Percentiles rank a stretch among this genome's conserved stretches.
phyloP scores from a whole-genome alignment of 2,329 filamentous ascomycete species.

The Monilinia vaccinii-corymbosi region DNA sequence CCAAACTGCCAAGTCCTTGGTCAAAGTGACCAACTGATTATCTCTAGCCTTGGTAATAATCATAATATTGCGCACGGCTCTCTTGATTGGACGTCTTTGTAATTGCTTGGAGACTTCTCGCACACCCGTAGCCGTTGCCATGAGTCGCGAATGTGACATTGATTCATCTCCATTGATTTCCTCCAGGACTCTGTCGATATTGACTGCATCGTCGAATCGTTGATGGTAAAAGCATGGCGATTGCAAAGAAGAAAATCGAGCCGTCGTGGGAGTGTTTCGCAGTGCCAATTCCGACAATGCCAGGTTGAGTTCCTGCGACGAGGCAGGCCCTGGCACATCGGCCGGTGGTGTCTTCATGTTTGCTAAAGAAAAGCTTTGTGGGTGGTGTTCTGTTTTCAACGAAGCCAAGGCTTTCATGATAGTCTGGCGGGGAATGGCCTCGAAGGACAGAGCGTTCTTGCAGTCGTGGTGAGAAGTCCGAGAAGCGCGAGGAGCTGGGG shows the following conservation, averaged over 20 bases:
- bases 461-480: conserved; percentile 21
- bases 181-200: conserved; percentile 89
- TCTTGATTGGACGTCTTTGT: conserved; percentile 82
- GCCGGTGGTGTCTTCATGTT: conserved; percentile 7
- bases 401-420: conserved; percentile 76
- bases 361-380: conserved; percentile 30
- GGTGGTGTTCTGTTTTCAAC: conserved; percentile 48
- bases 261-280: conserved; percentile 29
- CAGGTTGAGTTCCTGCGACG: conserved; percentile 52
- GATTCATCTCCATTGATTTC: conserved; percentile 85
- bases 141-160: conserved; percentile 86
- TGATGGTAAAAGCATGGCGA: conserved; percentile 98
- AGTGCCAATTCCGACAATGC: conserved; percentile 43
- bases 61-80: conserved; percentile 91
- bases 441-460: conserved; percentile 30
- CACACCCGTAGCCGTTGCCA: conserved; percentile 91
- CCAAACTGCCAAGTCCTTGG: conserved; percentile 80
- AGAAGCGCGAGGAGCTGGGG: conserved; percentile 18
- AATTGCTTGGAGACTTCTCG: conserved; percentile 94
- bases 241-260: conserved; percentile 59
- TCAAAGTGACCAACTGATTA: conserved; percentile 83
- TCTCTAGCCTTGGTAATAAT: conserved; percentile 97
- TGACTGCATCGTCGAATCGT: conserved; percentile 90
- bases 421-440: conserved; percentile 61
- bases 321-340: conserved; percentile 24